Evolutionary conservation across 2,329 filamentous ascomycete species (phyloP), one percentile per base, ranked within the genome.

Genomic region (Pezicula rhizophila): DNA sequence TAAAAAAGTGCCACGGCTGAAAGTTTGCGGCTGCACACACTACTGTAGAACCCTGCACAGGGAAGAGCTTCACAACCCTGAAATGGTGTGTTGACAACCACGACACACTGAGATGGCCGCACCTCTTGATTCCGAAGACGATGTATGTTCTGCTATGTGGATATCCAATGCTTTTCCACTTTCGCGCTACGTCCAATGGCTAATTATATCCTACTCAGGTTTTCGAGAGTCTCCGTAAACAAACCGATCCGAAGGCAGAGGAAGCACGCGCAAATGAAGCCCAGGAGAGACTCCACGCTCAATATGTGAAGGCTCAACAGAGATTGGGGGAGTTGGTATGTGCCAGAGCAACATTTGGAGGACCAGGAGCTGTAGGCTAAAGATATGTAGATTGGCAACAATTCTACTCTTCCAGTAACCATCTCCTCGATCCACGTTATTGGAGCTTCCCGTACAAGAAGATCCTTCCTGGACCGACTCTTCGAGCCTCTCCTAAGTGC

Each of bases 391-490:
- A 79, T 95, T 62, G 79, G 82, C 57, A 80, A 87, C 68, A 95
- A 97, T 67, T 85, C 86, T 57, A 88, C 88, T 39, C 80, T 93
- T 50, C 92, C 93, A 37, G 88, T 93, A 60, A 89, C 89, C 12
- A 85, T 99, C 65, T 88, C 88, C 59, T 87, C 89, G 40, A 80
- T 99, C 64, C 82, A 87, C 59, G 76, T 99, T 52, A 80, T 95
- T 53, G 87, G 90, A 64, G 89, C 89, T 40, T 78, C 79, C 52
- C 84, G 93, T 64, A 96, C 92, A n/a, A 82, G 93, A 55, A 79
- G 80, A 59, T 76, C 78, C 54, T 96, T 99, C 67, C 82, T 99
- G 47, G 80, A 95, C 65, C 82, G 83, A 33, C 75, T 96, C 50
- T 83, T 97, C 67, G 72, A 82, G 49, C 90, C 92, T 6, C 69